Conservation (phyloP, 148 eudicot genomes). For the Polygonum maritimum region DNA sequence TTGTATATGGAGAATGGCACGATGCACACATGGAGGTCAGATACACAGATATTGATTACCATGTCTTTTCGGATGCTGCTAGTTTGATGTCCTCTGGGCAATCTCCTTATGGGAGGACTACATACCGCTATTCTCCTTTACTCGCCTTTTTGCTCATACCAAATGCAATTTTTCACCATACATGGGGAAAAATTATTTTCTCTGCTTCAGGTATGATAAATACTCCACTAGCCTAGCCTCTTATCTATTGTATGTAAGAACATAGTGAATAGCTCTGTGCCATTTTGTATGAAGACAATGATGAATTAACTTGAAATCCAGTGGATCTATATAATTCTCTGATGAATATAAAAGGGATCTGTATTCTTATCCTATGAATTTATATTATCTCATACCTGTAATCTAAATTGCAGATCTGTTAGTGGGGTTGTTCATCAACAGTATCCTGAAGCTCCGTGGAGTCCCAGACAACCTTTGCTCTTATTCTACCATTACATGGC, state of each 20-base stretch:
- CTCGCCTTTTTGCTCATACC: slow-evolving; percentile 79
- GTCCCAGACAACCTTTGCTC: slow-evolving; percentile 59
- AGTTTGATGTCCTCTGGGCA: slow-evolving; percentile 56
- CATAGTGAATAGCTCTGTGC: not conserved
- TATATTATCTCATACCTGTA: not conserved
- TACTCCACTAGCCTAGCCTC: not conserved
- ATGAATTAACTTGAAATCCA: not conserved
- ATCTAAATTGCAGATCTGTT: slow-evolving; percentile 45
- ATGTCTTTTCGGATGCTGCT: slow-evolving; percentile 96
- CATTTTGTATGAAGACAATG: not conserved
- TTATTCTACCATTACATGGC: slow-evolving; percentile 68
- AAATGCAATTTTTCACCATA: slow-evolving; percentile 59
- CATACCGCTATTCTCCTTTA: slow-evolving; percentile 88
- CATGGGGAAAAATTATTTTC: slow-evolving; percentile 90
- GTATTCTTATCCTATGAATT: not conserved
- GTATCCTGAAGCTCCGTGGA: slow-evolving; percentile 77
- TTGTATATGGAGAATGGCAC: slow-evolving; percentile 95
- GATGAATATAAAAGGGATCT: not conserved
- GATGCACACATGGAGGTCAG: slow-evolving; percentile 90
- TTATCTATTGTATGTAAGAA: not conserved
- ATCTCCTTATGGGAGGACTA: slow-evolving; percentile 83
- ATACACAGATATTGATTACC: slow-evolving; percentile 90
- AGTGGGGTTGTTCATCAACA: slow-evolving; percentile 62
- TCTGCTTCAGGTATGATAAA: slow-evolving; percentile 66
- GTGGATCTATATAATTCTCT: not conserved